A percentile compares a stretch with the other conserved stretches of the same genome.
Conservation (phyloP, 768 basidiomycete species). For the Pleurotus platypus region DNA sequence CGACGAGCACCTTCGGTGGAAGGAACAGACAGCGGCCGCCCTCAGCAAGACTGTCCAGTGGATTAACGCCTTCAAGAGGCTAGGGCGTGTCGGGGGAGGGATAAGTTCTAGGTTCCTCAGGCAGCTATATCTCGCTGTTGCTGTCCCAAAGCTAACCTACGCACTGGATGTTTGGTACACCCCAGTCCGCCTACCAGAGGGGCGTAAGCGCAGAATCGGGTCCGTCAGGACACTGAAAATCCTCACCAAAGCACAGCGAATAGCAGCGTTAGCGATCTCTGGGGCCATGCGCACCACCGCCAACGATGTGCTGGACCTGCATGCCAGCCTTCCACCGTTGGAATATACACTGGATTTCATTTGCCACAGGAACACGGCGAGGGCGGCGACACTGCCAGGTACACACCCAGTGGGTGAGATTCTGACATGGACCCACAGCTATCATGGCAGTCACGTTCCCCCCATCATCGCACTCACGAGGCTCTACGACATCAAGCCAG, state of each 20-base stretch:
- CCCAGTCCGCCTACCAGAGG: background rate
- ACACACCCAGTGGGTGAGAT: background rate
- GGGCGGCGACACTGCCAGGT: background rate
- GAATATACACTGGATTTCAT: background rate
- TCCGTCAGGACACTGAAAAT: background rate
- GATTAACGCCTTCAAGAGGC: background rate
- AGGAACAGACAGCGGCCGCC: constrained; percentile 11
- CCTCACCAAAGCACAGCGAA: background rate
- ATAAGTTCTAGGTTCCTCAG: background rate
- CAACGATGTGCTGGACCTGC: background rate
- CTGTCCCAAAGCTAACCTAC: background rate
- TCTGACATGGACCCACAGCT: background rate
- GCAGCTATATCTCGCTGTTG: background rate
- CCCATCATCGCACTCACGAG: background rate
- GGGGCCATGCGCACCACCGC: background rate
- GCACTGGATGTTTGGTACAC: background rate
- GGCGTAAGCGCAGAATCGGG: background rate
- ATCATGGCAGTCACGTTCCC: background rate
- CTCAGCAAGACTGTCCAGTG: background rate
- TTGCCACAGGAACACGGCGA: background rate
- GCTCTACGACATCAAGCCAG: background rate
- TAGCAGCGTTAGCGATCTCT: no score
- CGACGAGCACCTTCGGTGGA: constrained; percentile 10
- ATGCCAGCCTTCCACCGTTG: background rate
- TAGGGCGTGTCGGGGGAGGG: background rate